Evolutionary conservation across 306 rosid genomes (phyloP), one percentile per base, ranked within the genome.

Genomic region (Senna tora): DNA sequence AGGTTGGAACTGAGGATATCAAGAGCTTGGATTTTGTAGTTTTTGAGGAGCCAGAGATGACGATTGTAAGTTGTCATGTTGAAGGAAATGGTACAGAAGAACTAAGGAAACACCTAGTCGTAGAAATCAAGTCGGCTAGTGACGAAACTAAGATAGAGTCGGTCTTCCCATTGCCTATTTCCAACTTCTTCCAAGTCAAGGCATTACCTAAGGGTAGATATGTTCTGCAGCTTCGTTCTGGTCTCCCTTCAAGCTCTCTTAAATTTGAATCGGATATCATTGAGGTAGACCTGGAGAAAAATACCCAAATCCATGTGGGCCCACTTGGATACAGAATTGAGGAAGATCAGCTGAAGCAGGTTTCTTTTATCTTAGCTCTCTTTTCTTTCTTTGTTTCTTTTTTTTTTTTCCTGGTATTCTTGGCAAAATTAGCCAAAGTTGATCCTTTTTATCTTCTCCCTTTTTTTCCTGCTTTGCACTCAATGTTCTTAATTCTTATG

Each of bases 101-200:
- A 82, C 81, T 88, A n/a, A 80, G 64, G 45, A 83, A 87, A 30
- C 90, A 86, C 62, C 75, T 95, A 69, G 75, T 82, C 68, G 99
- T 91, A 39, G 99, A 95, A 86, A 89, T 95, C 72, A 95, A 85
- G 88, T 89, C 97, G 77, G 83, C 88, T 64, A 73, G 83, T 77
- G 96, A 91, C 55, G n/a, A 60, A 4, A 80, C 78, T 32, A 87
- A 72, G 85, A 74, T 85, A 21, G 93, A 84, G 76, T 86, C 96
- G 0, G 89, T 85, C 71, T 95, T 91, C 72, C 96, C 97, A 34
- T 78, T 91, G 71, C 93, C 96, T 25, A 96, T 88, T 78, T 95
- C 97, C 33, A 91, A 91, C 86, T 95, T 89, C 80, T 95, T 95
- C 79, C 99, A 91, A 81, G 97, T 89, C 58, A 95, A 95, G 85